Percentiles rank a stretch among this genome's conserved stretches.
phyloP scores from a whole-genome alignment of 1,284 basidiomycete species.

The Pascua guehoae region DNA sequence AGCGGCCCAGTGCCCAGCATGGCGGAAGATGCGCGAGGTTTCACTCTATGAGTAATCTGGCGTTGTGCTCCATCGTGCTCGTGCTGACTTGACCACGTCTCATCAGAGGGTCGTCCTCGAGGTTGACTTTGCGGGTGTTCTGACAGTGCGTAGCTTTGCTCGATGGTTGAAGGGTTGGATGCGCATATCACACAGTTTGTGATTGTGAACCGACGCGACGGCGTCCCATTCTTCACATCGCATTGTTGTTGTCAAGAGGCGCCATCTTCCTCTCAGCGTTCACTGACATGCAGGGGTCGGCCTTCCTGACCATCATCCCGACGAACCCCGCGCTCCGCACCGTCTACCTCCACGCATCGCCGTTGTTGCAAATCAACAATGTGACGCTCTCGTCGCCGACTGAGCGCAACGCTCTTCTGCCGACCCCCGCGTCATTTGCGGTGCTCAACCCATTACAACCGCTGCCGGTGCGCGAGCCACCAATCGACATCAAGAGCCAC shows the following conservation, averaged over 20 bases:
- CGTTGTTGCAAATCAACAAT: slow-evolving; percentile 36
- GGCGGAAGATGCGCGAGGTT: slow-evolving; percentile 22
- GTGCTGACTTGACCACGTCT: slow-evolving; percentile 20
- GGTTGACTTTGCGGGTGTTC: slow-evolving; percentile 42
- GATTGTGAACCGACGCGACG: background rate
- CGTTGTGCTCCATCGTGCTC: background rate
- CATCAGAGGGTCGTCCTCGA: slow-evolving; percentile 48
- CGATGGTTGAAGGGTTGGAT: too few relatives aligned
- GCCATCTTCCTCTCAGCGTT: background rate
- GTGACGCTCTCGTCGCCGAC: slow-evolving; percentile 45
- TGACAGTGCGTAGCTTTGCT: slow-evolving; percentile 23
- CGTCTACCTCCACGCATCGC: slow-evolving; percentile 45
- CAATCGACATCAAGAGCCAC: slow-evolving; percentile 78
- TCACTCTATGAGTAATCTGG: slow-evolving; percentile 19
- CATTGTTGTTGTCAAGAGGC: background rate
- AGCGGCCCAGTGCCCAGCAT: slow-evolving; percentile 8
- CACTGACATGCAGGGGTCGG: slow-evolving; percentile 31
- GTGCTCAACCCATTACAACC: slow-evolving; percentile 58
- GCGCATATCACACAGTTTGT: background rate
- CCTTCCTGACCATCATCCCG: slow-evolving; percentile 44
- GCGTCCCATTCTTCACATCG: background rate
- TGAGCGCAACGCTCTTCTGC: slow-evolving; percentile 42
- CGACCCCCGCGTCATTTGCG: slow-evolving; percentile 68
- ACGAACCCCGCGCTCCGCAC: slow-evolving; percentile 39
- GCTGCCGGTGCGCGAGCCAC: slow-evolving; percentile 32